These are phyloP conservation scores for Saturnispora halmiae DNA, from an alignment of 805 yeast genomes.

Conservation along the genomic window DNA sequence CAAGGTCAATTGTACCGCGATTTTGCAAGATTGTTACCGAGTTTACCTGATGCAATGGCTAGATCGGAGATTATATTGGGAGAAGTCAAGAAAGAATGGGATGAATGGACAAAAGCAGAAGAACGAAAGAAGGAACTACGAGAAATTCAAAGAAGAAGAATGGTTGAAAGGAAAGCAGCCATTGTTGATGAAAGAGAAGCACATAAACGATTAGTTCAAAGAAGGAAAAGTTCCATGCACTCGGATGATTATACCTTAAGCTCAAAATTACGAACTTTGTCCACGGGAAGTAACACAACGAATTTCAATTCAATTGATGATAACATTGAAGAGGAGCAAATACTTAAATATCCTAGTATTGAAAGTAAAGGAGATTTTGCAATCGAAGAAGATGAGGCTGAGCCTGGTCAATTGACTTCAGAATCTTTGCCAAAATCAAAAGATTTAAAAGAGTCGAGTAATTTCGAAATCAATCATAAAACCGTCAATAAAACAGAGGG, in stretches of 20 bases:
- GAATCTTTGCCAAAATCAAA: slow-evolving; percentile 2
- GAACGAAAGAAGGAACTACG: slow-evolving; percentile 16
- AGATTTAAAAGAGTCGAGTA: background rate
- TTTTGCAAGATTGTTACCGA: slow-evolving; percentile 19
- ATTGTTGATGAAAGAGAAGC: slow-evolving; percentile 10
- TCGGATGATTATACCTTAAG: slow-evolving; percentile 16
- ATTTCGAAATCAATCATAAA: slow-evolving; percentile 27
- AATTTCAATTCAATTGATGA: slow-evolving; percentile 3
- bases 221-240: slow-evolving; percentile 15
- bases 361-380: slow-evolving; percentile 10
- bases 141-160: slow-evolving; percentile 18
- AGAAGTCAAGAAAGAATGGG: slow-evolving; percentile 22
- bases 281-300: slow-evolving; percentile 12
- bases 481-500: slow-evolving; percentile 41
- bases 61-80: slow-evolving; percentile 26
- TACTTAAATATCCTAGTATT: slow-evolving; percentile 15
- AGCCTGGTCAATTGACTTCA: background rate
- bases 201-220: slow-evolving; percentile 8
- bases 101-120: slow-evolving; percentile 18
- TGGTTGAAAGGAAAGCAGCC: slow-evolving; percentile 17
- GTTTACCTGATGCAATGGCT: slow-evolving; percentile 23
- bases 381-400: slow-evolving; percentile 10
- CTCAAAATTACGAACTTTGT: slow-evolving; percentile 20
- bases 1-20: slow-evolving; percentile 22
- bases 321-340: slow-evolving; percentile 1